phyloP scores from a whole-genome alignment of 257 asterid genomes.

The Solanum sejunctum region DNA sequence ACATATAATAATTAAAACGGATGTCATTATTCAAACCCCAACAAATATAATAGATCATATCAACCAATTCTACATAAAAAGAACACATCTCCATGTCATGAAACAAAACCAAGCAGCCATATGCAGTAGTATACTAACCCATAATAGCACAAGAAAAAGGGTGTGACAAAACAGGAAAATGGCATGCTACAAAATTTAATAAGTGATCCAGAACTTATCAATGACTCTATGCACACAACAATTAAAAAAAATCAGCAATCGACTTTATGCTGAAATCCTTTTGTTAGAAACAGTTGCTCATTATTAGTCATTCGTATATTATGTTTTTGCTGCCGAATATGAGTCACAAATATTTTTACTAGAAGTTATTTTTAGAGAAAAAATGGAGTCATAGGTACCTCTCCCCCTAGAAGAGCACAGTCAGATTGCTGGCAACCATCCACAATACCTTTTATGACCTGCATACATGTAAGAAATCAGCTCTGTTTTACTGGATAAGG shows the following conservation, averaged over 20 bases:
- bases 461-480: slow-evolving; percentile 7
- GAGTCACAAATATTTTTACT: not conserved
- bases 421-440: slow-evolving; percentile 87
- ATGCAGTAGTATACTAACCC: not conserved
- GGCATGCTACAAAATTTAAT: not conserved
- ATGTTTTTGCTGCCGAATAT: not conserved
- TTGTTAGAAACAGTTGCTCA: not conserved
- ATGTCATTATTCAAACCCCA: not conserved
- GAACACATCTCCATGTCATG: not conserved
- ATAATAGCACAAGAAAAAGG: not conserved
- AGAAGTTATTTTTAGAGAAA: not conserved
- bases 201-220: not conserved
- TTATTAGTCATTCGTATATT: not conserved
- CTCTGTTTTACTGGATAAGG: not conserved
- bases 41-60: not conserved
- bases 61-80: not conserved
- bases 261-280: not conserved
- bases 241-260: not conserved
- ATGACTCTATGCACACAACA: not conserved
- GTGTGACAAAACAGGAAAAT: not conserved
- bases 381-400: slow-evolving; percentile 29
- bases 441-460: slow-evolving; percentile 94
- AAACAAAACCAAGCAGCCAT: not conserved
- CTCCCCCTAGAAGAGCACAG: slow-evolving; percentile 91
- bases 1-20: not conserved